A percentile compares a stretch with the other conserved stretches of the same genome.
Evolutionary conservation across 1,284 basidiomycete species (phyloP).

Genomic region (Melampsora occidentalis): DNA sequence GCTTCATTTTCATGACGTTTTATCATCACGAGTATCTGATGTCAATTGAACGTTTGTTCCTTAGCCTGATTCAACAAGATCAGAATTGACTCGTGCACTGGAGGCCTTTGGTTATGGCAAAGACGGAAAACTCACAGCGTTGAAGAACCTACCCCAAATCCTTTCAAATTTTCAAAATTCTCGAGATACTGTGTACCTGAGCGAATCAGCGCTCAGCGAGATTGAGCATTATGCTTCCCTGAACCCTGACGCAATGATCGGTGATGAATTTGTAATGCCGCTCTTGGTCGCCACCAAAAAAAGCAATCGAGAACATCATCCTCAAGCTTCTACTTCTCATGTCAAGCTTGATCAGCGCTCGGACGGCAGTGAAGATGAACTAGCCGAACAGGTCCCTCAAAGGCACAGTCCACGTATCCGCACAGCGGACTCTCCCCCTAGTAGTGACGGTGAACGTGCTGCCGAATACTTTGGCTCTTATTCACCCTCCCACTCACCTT

Average conservation of each 20-base stretch:
- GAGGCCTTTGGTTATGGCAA: constrained; percentile 28
- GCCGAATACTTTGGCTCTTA: constrained; percentile 11
- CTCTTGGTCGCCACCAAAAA: constrained; percentile 16
- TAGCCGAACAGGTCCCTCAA: neutral
- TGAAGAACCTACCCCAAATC: constrained; percentile 21
- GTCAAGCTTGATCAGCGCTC: neutral
- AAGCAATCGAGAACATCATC: constrained; percentile 5
- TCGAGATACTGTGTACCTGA: constrained; percentile 20
- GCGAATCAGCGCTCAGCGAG: neutral
- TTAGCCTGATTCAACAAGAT: neutral
- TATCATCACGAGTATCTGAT: too few species aligned
- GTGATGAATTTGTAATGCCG: constrained; percentile 5
- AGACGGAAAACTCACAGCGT: constrained; percentile 10
- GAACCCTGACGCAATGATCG: constrained; percentile 22
- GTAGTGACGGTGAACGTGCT: constrained; percentile 16
- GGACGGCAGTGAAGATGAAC: neutral
- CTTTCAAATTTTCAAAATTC: constrained; percentile 34
- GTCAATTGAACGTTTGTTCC: neutral
- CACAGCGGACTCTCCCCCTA: constrained; percentile 24
- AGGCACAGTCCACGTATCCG: constrained; percentile 2
- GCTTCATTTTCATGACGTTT: too few species aligned
- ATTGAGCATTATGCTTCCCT: constrained; percentile 1
- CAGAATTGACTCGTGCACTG: constrained; percentile 22
- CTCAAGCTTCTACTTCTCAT: neutral
- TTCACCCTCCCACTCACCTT: constrained; percentile 14